These are phyloP conservation scores for Glycine latifolia DNA, from an alignment of 306 rosid species.

Conservation along the genomic window DNA sequence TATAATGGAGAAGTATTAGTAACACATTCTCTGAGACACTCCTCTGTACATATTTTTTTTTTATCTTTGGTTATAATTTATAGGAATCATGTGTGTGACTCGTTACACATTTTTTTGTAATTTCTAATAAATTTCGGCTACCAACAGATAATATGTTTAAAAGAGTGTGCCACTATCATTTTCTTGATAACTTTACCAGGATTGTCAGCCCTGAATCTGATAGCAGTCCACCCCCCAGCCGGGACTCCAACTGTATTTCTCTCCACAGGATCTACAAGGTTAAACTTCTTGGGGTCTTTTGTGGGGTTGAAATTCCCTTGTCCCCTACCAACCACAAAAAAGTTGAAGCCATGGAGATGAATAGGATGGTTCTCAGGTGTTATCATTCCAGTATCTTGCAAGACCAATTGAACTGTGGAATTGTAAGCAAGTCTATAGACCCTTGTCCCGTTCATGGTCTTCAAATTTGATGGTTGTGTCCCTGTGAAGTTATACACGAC, in stretches of 20 bases:
- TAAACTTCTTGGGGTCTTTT: constrained; percentile 65
- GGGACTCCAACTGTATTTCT: constrained; percentile 85
- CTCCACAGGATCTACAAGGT: constrained; percentile 84
- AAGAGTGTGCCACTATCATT: no score
- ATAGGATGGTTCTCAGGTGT: constrained; percentile 92
- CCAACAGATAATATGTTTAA: no score
- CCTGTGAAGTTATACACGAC: constrained; percentile 66
- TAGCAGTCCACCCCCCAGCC: constrained; percentile 82
- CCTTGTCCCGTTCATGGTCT: constrained; percentile 69
- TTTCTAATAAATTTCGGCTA: no score
- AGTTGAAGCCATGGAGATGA: constrained; percentile 89
- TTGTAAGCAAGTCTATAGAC: constrained; percentile 77
- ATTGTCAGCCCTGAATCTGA: constrained; percentile 88
- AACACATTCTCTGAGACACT: no score
- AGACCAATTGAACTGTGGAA: constrained; percentile 73
- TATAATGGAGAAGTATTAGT: no score
- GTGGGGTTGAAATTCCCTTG: constrained; percentile 68
- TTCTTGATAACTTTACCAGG: constrained; percentile 60
- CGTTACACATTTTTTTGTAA: no score
- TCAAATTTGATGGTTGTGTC: constrained; percentile 61
- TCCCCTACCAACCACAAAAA: constrained; percentile 83
- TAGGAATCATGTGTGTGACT: no score
- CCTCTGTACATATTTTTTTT: no score
- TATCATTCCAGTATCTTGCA: constrained; percentile 87
- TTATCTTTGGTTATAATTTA: no score